These are phyloP conservation scores for Talaromyces piceae DNA, from an alignment of 2,329 filamentous ascomycete genomes.

Conservation along the genomic window DNA sequence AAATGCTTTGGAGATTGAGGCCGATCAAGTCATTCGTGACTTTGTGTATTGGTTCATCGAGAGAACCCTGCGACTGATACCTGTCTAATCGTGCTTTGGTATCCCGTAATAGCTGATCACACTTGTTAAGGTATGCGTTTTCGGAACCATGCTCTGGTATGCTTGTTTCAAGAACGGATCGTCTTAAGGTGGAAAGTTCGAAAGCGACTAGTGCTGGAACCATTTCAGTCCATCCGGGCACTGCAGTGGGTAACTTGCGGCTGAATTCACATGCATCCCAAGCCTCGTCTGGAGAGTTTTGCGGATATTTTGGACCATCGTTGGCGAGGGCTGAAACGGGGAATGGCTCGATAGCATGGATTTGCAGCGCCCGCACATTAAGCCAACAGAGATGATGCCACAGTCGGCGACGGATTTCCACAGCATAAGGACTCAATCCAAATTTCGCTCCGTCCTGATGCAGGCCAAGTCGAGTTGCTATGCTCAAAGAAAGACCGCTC, in stretches of 20 bases:
- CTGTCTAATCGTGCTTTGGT: background rate
- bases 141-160: background rate
- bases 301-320: background rate
- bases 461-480: background rate
- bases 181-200: background rate
- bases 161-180: background rate
- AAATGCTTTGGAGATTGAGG: background rate
- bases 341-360: background rate
- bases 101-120: background rate
- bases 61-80: background rate
- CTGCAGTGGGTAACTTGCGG: background rate
- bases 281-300: background rate
- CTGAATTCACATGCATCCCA: background rate
- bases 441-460: background rate
- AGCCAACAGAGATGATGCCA: background rate
- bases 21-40: background rate
- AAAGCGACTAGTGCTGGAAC: background rate
- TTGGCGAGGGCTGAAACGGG: background rate
- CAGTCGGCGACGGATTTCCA: background rate
- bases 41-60: background rate
- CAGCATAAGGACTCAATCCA: background rate
- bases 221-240: background rate
- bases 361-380: background rate
- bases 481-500: background rate
- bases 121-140: background rate